phyloP scores from a whole-genome alignment of 2,329 filamentous ascomycete genomes.

The Alternaria ventricosa region DNA sequence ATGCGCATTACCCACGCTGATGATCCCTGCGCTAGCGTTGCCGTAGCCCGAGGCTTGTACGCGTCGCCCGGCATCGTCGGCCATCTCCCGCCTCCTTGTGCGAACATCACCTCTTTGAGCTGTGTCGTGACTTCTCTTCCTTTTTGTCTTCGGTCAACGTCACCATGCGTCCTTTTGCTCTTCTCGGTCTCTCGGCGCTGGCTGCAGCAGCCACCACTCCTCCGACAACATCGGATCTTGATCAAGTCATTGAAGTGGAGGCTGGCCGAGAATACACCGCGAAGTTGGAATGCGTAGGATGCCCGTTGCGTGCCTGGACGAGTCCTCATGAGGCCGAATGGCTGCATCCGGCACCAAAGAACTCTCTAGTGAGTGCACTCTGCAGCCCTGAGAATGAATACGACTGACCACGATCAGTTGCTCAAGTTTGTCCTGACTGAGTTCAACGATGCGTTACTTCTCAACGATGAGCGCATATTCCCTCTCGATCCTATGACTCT shows the following conservation, averaged over 20 bases:
- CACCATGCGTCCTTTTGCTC: conserved; percentile 22
- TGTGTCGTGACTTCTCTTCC: conserved; percentile 5
- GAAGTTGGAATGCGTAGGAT: conserved; percentile 37
- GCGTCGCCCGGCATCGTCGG: conserved; percentile 7
- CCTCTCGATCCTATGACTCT: conserved; percentile 32
- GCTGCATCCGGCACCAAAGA: conserved; percentile 27
- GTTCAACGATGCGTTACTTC: conserved; percentile 14
- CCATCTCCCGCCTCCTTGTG: conserved; percentile 3
- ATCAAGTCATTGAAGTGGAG: conserved; percentile 9
- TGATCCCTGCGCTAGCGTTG: conserved; percentile 22
- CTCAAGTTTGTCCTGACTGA: conserved; percentile 32
- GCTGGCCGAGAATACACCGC: conserved; percentile 33
- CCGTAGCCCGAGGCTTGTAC: conserved; percentile 14
- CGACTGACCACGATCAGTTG: conserved; percentile 18
- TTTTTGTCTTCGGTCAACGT: background rate
- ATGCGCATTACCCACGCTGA: background rate
- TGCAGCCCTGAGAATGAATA: too few species aligned
- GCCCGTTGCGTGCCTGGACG: conserved; percentile 29
- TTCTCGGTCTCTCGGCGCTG: conserved; percentile 13
- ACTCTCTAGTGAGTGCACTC: conserved; percentile 33
- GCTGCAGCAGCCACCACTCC: conserved; percentile 7
- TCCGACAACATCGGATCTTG: background rate
- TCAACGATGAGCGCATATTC: conserved; percentile 32
- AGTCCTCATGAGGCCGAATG: conserved; percentile 11
- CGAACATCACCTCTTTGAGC: background rate